Base-by-base conservation (phyloP, 75 land plant genomes). In the Gnetum montanum region DNA sequence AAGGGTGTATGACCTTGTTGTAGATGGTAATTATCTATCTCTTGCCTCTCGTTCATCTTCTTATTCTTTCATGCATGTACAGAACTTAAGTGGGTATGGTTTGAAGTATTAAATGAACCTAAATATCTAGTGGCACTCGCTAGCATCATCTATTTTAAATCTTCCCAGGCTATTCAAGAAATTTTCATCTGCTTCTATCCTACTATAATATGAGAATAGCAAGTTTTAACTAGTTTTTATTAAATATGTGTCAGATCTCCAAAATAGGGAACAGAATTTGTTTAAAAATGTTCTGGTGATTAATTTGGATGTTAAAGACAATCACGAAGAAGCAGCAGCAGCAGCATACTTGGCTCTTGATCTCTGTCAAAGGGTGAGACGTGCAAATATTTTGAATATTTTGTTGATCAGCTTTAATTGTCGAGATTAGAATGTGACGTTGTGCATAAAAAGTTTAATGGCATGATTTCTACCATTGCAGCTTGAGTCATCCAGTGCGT, bases 221-320 rank as follows among this genome's bases (percentile, higher is more conserved):
- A n/a, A n/a, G n/a, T n/a, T n/a, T n/a, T n/a, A n/a, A n/a, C n/a
- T n/a, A n/a, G n/a, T 53, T 31, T 15, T 41, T 53, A 34, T 33
- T 18, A 16, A 8, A 27, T 26, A 26, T 78, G 85, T n/a, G n/a
- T n/a, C 86, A 94, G 99, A 95, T 73, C 79, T 95, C 12, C 74
- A 86, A 47, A 86, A 71, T 35, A 59, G 96, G 35, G 97, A 86
- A 27, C 82, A 76, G 24, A 57, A 40, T 33, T 70, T 95, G 43
- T 46, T 90, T 83, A 95, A 75, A 58, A 71, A 51, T 67, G 99
- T 82, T 18, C 51, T 95, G 75, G 70, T 95, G 54, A 78, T 95
- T 36, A 95, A 95, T 57, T 50, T 95, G 65, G 99, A 95, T 19
- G 97, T 90, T 1, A 95, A 90, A 72, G 99, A 95, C 63, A 95